These are phyloP conservation scores for Falciphora oryzae DNA, from an alignment of 2,329 filamentous ascomycete species.

Conservation along the genomic window DNA sequence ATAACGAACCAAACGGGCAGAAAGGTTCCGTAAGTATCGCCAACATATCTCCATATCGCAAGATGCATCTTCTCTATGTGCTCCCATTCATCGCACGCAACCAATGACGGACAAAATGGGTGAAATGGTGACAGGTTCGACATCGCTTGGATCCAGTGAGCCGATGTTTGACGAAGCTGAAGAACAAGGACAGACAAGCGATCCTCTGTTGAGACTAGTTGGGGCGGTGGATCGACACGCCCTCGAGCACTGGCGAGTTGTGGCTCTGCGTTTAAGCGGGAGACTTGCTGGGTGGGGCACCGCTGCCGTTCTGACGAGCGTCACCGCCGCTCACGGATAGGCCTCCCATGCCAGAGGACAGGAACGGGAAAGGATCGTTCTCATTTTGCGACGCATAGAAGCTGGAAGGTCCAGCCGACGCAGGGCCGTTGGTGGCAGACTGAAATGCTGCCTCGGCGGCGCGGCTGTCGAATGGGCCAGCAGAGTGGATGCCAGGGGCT, in stretches of 20 bases:
- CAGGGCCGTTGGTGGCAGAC: conserved; percentile 74
- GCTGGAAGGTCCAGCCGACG: conserved; percentile 70
- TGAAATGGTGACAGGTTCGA: neutral
- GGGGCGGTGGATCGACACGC: neutral
- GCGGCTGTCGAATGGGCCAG: conserved; percentile 85
- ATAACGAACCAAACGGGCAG: neutral
- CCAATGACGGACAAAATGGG: conserved; percentile 6
- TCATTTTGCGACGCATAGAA: conserved; percentile 62
- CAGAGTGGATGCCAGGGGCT: conserved; percentile 71
- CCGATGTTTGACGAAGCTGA: neutral
- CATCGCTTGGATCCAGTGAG: neutral
- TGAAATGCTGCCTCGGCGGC: conserved; percentile 93
- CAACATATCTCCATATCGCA: conserved; percentile 4
- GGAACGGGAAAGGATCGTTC: conserved; percentile 74
- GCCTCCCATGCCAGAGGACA: conserved; percentile 66
- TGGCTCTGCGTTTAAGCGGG: conserved; percentile 38
- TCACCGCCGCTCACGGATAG: conserved; percentile 64
- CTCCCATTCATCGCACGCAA: neutral
- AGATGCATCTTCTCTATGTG: conserved; percentile 9
- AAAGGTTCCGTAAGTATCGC: neutral
- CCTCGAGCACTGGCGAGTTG: neutral
- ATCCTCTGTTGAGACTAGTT: neutral
- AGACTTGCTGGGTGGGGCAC: conserved; percentile 53
- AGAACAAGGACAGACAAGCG: neutral
- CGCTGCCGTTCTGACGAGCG: conserved; percentile 56